Conservation (phyloP, 148 eudicot species). For the Rheum nobile region DNA sequence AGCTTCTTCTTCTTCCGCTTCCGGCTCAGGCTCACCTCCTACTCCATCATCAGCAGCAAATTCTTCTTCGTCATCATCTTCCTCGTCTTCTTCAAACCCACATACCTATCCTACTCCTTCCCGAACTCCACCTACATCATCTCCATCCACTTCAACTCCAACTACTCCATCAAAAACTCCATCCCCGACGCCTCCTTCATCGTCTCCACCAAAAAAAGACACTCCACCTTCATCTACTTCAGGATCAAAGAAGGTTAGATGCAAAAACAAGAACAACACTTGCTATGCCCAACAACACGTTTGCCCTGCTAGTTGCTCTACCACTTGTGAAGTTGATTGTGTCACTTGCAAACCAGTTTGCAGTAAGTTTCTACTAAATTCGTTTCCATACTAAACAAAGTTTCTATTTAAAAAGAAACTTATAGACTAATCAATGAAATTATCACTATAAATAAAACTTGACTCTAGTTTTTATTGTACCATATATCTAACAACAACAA, state of each 20-base stretch:
- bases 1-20: not conserved
- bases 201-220: not conserved
- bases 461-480: no score
- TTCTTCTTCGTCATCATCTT: not conserved
- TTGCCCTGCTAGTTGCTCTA: conserved; percentile 33
- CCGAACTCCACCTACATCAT: not conserved
- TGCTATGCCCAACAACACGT: conserved; percentile 24
- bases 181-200: not conserved
- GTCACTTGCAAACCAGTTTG: conserved; percentile 45
- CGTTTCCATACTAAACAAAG: conserved; percentile 6
- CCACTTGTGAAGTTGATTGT: conserved; percentile 39
- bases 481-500: no score
- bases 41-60: not conserved
- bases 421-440: not conserved
- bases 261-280: conserved; percentile 22
- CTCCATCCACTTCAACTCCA: conserved; percentile 2
- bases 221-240: not conserved
- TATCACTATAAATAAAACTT: no score
- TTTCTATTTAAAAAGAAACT: no score
- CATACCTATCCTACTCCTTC: not conserved
- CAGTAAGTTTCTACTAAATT: conserved; percentile 18
- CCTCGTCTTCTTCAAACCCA: not conserved
- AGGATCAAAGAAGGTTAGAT: conserved; percentile 20
- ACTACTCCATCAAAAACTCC: not conserved
- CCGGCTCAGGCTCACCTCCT: not conserved